Evolutionary conservation across 495 filamentous ascomycete genomes (phyloP).

Genomic region (Apodospora peruviana): DNA sequence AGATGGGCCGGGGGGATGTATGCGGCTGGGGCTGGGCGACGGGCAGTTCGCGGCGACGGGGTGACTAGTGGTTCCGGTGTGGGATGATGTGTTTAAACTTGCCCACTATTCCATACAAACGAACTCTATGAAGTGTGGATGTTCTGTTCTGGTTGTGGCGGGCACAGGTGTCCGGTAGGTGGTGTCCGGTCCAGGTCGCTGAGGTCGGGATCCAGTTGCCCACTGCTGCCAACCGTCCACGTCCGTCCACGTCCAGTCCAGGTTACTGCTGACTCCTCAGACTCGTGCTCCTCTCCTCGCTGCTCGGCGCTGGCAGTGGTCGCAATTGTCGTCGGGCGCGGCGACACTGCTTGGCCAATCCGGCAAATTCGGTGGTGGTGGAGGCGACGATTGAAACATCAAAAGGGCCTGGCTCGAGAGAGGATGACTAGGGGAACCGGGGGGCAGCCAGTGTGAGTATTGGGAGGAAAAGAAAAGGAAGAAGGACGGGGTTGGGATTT

Average conservation of each 20-base stretch:
- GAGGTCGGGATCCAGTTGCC: no score
- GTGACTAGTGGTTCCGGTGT: no score
- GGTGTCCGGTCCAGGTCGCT: no score
- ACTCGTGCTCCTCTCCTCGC: no score
- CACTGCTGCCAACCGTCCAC: neutral
- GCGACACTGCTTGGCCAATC: constrained; percentile 24
- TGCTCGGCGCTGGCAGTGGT: constrained; percentile 13
- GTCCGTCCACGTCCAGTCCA: neutral
- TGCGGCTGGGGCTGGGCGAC: no score
- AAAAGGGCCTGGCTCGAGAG: constrained; percentile 32
- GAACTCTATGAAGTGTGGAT: no score
- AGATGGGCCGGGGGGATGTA: no score
- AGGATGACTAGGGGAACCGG: constrained; percentile 16
- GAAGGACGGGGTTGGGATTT: constrained; percentile 31
- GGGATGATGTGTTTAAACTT: no score
- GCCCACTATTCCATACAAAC: no score
- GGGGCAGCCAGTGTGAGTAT: constrained; percentile 19
- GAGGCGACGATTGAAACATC: constrained; percentile 26
- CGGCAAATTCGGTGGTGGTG: constrained; percentile 24
- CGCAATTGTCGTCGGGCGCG: constrained; percentile 23
- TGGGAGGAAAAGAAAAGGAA: constrained; percentile 17
- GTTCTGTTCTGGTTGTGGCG: no score
- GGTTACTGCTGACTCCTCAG: constrained; percentile 4
- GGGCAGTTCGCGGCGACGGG: no score
- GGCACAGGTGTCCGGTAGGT: no score